A percentile compares a stretch with the other conserved stretches of the same genome.
Evolutionary conservation across 306 rosid species (phyloP).

Genomic region (Lotus japonicus): DNA sequence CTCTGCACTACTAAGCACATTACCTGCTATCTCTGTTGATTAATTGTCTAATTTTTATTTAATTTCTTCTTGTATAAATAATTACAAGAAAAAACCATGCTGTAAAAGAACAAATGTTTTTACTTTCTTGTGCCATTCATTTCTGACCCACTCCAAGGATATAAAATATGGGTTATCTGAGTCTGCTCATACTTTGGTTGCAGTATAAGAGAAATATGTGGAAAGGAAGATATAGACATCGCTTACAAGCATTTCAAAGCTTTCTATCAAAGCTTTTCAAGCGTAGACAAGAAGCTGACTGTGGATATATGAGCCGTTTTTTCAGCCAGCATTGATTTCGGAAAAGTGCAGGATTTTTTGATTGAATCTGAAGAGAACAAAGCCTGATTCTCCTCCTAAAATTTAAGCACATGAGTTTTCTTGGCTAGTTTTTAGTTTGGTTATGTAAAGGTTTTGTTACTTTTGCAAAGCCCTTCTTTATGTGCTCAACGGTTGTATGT

Average conservation of each 20-base stretch:
- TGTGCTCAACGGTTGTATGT: too few relatives aligned
- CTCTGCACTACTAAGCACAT: not conserved
- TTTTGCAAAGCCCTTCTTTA: too few relatives aligned
- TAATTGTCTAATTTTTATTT: too few relatives aligned
- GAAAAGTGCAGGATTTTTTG: too few relatives aligned
- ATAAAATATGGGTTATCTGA: not conserved
- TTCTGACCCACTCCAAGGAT: too few relatives aligned
- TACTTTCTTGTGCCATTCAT: not conserved
- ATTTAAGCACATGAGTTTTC: too few relatives aligned
- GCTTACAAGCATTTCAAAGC: conserved; percentile 93
- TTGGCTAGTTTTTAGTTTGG: too few relatives aligned
- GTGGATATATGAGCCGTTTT: conserved; percentile 39
- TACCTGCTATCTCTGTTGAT: too few relatives aligned
- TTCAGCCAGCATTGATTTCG: not conserved
- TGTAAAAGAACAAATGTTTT: not conserved
- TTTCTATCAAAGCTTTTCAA: conserved; percentile 70
- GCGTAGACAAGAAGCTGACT: conserved; percentile 62
- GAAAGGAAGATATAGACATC: conserved; percentile 81
- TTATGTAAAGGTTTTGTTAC: too few relatives aligned
- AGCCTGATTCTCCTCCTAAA: too few relatives aligned
- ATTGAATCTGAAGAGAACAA: not conserved
- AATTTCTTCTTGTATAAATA: not conserved
- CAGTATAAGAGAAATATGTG: conserved; percentile 92
- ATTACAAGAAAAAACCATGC: not conserved
- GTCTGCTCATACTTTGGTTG: conserved; percentile 19